A percentile compares a stretch with the other conserved stretches of the same genome.
Conservation (phyloP, 169 alveolate genomes). For the Plasmodium malariae region DNA sequence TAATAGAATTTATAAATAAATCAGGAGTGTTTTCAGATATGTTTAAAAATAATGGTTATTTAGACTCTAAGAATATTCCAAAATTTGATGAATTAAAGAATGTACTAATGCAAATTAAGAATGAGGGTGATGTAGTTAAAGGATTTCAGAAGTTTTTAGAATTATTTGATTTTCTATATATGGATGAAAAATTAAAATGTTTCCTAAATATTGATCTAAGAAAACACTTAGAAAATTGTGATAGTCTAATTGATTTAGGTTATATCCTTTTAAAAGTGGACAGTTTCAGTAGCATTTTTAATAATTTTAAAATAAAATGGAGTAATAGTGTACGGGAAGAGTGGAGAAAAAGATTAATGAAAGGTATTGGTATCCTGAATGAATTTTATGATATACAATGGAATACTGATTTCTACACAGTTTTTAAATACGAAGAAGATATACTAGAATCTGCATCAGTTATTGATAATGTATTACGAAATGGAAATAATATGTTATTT, state of each 20-base stretch:
- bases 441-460: constrained; percentile 60
- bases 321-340: constrained; percentile 34
- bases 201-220: constrained; percentile 32
- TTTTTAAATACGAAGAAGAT: constrained; percentile 55
- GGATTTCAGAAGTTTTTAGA: constrained; percentile 54
- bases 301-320: constrained; percentile 38
- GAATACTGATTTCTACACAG: constrained; percentile 54
- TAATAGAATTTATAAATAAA: constrained; percentile 65
- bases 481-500: constrained; percentile 35
- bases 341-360: constrained; percentile 54
- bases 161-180: constrained; percentile 50
- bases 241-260: constrained; percentile 38
- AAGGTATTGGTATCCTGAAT: constrained; percentile 66
- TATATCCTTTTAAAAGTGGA: constrained; percentile 50
- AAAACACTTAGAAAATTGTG: constrained; percentile 38
- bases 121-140: constrained; percentile 39
- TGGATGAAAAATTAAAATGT: constrained; percentile 56
- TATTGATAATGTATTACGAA: constrained; percentile 58
- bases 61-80: constrained; percentile 37
- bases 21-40: constrained; percentile 65
- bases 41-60: constrained; percentile 26
- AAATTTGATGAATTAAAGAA: constrained; percentile 61
- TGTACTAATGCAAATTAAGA: constrained; percentile 21
- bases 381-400: constrained; percentile 68
- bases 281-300: constrained; percentile 26